Percentiles rank a stretch among this genome's conserved stretches.
Conservation (phyloP, 495 filamentous ascomycete species). For the Penicillium bialowiezense region DNA sequence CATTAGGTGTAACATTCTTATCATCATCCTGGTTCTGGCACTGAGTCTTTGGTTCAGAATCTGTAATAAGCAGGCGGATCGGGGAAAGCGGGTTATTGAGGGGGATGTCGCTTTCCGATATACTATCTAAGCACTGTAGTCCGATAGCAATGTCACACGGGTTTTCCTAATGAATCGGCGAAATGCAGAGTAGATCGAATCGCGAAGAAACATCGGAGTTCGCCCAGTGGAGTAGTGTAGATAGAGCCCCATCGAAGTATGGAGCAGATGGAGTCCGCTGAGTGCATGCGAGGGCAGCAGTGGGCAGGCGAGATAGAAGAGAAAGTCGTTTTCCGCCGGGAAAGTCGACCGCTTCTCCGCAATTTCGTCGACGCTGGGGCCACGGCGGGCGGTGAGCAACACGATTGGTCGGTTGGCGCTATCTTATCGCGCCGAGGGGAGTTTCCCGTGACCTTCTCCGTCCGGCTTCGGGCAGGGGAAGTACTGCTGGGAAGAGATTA, state of each 20-base stretch:
- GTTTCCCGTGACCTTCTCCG: slow-evolving; percentile 10
- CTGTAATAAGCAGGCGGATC: slow-evolving; percentile 36
- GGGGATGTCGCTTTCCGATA: slow-evolving; percentile 35
- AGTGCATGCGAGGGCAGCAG: no score
- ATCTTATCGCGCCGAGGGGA: neutral
- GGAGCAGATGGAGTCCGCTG: neutral
- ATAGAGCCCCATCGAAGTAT: neutral
- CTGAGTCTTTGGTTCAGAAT: slow-evolving; percentile 35
- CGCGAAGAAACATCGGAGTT: neutral
- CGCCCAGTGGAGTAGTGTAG: neutral
- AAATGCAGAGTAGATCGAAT: neutral
- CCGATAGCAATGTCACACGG: neutral
- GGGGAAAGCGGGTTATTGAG: slow-evolving; percentile 37
- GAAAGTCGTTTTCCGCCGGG: slow-evolving; percentile 1
- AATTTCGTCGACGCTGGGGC: neutral
- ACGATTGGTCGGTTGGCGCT: slow-evolving; percentile 8
- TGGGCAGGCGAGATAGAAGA: neutral
- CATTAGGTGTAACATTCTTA: slow-evolving; percentile 40
- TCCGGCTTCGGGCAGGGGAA: neutral
- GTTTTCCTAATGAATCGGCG: neutral
- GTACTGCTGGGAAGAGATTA: neutral
- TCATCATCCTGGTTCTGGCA: slow-evolving; percentile 33
- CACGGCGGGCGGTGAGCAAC: neutral
- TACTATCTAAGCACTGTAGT: slow-evolving; percentile 26
- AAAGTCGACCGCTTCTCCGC: neutral